Evolutionary conservation across 1,284 basidiomycete genomes (phyloP).

Genomic region (Volvariella surrecta): DNA sequence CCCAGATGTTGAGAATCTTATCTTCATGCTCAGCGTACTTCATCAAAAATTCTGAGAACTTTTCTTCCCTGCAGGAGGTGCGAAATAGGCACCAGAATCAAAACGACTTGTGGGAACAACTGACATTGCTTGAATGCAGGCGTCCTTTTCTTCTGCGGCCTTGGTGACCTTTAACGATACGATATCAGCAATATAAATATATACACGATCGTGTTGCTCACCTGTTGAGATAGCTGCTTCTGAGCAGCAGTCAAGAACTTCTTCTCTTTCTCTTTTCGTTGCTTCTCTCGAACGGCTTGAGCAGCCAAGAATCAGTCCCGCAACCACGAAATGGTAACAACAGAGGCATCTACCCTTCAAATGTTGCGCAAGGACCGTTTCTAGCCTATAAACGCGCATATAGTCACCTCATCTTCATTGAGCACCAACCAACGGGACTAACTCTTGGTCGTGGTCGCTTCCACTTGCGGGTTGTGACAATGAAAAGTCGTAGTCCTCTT

Average conservation of each 20-base stretch:
- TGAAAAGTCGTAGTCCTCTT: constrained; percentile 11
- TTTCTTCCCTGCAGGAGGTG: constrained; percentile 11
- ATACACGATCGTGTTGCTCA: constrained; percentile 2
- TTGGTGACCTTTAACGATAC: neutral
- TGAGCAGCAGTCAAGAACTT: constrained; percentile 15
- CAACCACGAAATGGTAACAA: neutral
- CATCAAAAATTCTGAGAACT: constrained; percentile 15
- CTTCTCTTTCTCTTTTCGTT: constrained; percentile 14
- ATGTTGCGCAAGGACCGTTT: neutral
- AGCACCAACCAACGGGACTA: constrained; percentile 1
- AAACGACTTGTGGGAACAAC: neutral
- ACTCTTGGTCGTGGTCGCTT: constrained; percentile 15
- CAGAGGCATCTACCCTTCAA: neutral
- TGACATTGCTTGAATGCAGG: constrained; percentile 5
- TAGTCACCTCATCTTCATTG: neutral
- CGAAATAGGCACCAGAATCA: neutral
- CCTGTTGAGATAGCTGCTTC: constrained; percentile 15
- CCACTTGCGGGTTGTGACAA: constrained; percentile 14
- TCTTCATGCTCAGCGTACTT: constrained; percentile 18
- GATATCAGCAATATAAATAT: constrained; percentile 8
- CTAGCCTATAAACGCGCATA: neutral
- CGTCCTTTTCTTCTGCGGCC: constrained; percentile 10
- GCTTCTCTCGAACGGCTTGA: constrained; percentile 14
- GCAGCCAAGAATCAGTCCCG: neutral
- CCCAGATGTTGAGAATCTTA: constrained; percentile 16